Percentiles rank a stretch among this genome's conserved stretches.
phyloP scores from a whole-genome alignment of 164 flowering plant species.

The Nymphaea thermarum region DNA sequence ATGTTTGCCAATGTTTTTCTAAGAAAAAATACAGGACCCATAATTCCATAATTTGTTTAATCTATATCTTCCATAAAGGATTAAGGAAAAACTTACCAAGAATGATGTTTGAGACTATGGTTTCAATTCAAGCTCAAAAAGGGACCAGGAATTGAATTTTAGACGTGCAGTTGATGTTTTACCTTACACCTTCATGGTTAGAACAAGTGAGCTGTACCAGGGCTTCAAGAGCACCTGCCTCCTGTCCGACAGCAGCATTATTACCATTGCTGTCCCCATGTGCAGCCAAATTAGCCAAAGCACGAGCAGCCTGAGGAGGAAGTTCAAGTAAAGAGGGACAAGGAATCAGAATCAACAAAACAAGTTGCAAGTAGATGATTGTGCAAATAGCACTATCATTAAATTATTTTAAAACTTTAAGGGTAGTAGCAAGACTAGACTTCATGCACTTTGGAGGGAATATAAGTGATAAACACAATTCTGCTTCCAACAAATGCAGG shows the following conservation, averaged over 20 bases:
- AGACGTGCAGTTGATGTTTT: background rate
- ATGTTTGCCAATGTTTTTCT: no score
- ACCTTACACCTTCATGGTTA: constrained; percentile 98
- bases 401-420: background rate
- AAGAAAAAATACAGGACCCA: no score
- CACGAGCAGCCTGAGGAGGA: constrained; percentile 83
- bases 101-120: no score
- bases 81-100: no score
- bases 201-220: constrained; percentile 86
- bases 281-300: constrained; percentile 98
- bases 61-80: no score
- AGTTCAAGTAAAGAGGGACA: background rate
- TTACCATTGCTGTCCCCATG: constrained; percentile 97
- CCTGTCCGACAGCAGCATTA: constrained; percentile 95
- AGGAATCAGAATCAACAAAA: background rate
- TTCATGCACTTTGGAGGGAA: no score
- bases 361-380: background rate
- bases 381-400: background rate
- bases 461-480: no score
- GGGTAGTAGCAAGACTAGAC: no score
- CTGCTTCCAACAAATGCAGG: no score
- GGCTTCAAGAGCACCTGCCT: constrained; percentile 97
- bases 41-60: no score
- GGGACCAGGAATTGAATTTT: background rate
- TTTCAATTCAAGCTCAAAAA: background rate